A percentile compares a stretch with the other conserved stretches of the same genome.
phyloP scores from a whole-genome alignment of 306 rosid species.

The Corylus avellana region DNA sequence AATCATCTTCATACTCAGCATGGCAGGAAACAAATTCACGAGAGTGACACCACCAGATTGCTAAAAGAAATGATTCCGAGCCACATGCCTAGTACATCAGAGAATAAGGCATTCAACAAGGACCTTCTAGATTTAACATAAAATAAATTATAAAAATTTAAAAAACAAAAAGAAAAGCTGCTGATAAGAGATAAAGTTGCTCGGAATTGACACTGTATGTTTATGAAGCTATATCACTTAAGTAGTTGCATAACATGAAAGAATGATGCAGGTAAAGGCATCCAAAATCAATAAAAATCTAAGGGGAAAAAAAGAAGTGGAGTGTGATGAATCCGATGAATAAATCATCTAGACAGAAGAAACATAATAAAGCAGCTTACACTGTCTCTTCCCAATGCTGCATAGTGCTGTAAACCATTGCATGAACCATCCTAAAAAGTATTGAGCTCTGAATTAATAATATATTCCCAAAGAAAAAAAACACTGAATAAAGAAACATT shows the following conservation, averaged over 20 bases:
- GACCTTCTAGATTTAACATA: neutral
- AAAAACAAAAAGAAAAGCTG: neutral
- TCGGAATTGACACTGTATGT: neutral
- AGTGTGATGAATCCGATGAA: neutral
- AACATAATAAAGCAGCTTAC: conserved; percentile 43
- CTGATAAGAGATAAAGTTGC: neutral
- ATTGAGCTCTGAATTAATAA: conserved; percentile 23
- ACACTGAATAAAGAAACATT: neutral
- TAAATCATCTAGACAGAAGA: neutral
- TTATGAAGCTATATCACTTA: neutral
- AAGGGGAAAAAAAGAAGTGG: neutral
- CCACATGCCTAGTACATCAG: neutral
- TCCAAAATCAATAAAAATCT: neutral
- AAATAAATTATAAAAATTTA: neutral
- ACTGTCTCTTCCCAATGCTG: conserved; percentile 81
- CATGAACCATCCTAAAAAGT: conserved; percentile 84
- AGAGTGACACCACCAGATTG: neutral
- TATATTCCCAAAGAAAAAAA: conserved; percentile 5
- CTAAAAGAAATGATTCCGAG: neutral
- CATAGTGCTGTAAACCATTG: conserved; percentile 91
- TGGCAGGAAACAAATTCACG: neutral
- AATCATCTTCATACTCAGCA: neutral
- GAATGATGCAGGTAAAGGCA: neutral
- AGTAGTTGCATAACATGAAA: neutral
- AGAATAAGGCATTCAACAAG: neutral